These are phyloP conservation scores for Tuber melanosporum DNA, from an alignment of 495 filamentous ascomycete genomes.

Conservation along the genomic window DNA sequence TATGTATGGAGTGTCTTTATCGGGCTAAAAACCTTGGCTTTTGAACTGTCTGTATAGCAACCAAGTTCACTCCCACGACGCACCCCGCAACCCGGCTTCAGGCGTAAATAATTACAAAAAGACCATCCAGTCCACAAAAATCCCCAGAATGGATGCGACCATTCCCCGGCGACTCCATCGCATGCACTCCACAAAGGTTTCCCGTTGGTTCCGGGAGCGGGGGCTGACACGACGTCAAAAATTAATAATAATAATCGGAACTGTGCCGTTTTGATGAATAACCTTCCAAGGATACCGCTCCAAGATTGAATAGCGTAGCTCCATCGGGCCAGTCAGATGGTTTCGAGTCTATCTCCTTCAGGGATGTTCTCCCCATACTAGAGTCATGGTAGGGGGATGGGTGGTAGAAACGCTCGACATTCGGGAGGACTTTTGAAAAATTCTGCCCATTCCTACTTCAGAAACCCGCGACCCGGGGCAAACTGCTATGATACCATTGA, in stretches of 20 bases:
- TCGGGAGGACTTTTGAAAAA: not conserved
- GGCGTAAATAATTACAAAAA: not conserved
- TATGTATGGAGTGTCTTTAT: not conserved
- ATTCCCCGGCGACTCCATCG: not conserved
- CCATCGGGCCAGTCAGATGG: not conserved
- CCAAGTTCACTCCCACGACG: not conserved
- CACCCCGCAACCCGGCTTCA: not conserved
- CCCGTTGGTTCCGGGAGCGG: not conserved
- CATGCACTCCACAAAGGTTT: not conserved
- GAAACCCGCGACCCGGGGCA: not conserved
- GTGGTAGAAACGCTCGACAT: not conserved
- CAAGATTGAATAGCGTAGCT: not conserved
- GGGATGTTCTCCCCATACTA: not conserved
- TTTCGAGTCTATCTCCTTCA: not conserved
- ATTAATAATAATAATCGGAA: not conserved
- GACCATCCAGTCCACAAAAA: not conserved
- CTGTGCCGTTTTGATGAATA: not conserved
- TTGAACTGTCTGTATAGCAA: not conserved
- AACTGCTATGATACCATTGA: not conserved
- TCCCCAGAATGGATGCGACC: not conserved
- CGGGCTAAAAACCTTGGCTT: not conserved
- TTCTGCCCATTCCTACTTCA: not conserved
- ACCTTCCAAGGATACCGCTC: not conserved
- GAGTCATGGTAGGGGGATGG: not conserved
- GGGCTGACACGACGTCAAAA: not conserved